Evolutionary conservation across 2,329 filamentous ascomycete genomes (phyloP).

Genomic region (Escovopsis sp.): DNA sequence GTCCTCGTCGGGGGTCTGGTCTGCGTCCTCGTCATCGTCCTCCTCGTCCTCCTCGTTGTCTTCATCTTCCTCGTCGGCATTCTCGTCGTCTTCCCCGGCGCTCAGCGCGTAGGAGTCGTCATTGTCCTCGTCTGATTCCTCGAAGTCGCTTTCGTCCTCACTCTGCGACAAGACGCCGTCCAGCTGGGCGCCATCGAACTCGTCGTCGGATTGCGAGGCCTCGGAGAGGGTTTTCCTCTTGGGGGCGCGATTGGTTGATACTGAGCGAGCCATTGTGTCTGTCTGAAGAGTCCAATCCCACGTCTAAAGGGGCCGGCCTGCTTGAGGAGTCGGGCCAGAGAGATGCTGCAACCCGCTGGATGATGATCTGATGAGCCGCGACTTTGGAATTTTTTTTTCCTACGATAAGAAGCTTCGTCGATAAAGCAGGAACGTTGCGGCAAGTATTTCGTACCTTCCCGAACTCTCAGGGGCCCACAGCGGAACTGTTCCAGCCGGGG

Average conservation of each 20-base stretch:
- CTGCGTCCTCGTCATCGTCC: constrained; percentile 4
- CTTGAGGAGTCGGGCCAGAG: too few species aligned
- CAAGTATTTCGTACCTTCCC: too few species aligned
- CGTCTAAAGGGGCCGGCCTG: not conserved
- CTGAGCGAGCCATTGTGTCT: constrained; percentile 7
- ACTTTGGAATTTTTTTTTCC: constrained; percentile 6
- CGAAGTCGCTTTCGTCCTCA: constrained; percentile 23
- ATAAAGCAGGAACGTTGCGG: not conserved
- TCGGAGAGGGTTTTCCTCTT: constrained; percentile 52
- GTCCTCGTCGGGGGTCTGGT: too few species aligned
- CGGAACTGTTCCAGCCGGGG: constrained; percentile 2
- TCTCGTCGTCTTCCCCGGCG: constrained; percentile 20
- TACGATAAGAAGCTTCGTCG: constrained; percentile 3
- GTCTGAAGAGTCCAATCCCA: not conserved
- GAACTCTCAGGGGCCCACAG: constrained; percentile 1
- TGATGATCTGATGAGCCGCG: not conserved
- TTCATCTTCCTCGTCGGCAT: constrained; percentile 21
- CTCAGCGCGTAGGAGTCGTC: constrained; percentile 6
- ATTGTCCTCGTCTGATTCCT: constrained; percentile 10
- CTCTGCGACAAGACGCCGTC: constrained; percentile 41
- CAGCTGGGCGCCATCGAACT: constrained; percentile 39
- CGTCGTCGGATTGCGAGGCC: constrained; percentile 42
- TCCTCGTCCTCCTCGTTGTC: constrained; percentile 26
- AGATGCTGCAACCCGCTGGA: not conserved
- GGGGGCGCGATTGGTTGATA: constrained; percentile 18